Conservation (phyloP, 805 yeast species). For the Lipomyces starkeyi region DNA sequence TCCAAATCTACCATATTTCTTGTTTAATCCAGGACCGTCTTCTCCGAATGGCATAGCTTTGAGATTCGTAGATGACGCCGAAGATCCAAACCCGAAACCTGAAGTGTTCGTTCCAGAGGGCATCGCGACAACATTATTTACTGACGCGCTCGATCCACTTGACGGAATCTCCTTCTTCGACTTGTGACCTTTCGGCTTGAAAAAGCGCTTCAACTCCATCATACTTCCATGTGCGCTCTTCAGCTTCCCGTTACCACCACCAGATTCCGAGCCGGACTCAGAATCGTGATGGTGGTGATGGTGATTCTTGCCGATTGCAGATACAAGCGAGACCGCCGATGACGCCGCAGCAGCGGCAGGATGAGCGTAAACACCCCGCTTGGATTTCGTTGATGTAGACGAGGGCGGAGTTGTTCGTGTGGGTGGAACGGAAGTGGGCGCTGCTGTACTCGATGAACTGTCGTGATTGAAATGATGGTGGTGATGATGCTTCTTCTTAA, state of each 20-base stretch:
- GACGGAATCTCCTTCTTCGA: slow-evolving; percentile 42
- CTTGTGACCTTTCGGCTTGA: slow-evolving; percentile 47
- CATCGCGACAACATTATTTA: slow-evolving; percentile 21
- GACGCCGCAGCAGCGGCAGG: slow-evolving; percentile 35
- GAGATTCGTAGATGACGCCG: slow-evolving; percentile 34
- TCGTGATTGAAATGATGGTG: slow-evolving; percentile 18
- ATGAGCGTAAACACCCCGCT: slow-evolving; percentile 17
- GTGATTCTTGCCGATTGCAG: slow-evolving; percentile 36
- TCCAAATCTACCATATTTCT: slow-evolving; percentile 78
- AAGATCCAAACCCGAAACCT: slow-evolving; percentile 19
- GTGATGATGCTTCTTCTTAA: slow-evolving; percentile 39
- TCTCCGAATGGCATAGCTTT: slow-evolving; percentile 49
- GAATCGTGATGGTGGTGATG: slow-evolving; percentile 31
- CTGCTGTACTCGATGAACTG: slow-evolving; percentile 26
- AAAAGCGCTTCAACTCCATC: slow-evolving; percentile 54
- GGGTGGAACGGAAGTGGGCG: slow-evolving; percentile 11
- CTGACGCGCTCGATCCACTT: slow-evolving; percentile 19
- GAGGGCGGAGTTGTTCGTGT: slow-evolving; percentile 2
- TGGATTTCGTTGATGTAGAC: slow-evolving; percentile 3
- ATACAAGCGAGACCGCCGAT: slow-evolving; percentile 37
- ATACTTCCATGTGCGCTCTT: slow-evolving; percentile 42
- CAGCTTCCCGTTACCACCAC: slow-evolving; percentile 24
- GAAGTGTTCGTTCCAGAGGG: slow-evolving; percentile 14
- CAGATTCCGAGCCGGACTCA: slow-evolving; percentile 24
- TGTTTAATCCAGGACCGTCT: slow-evolving; percentile 51